Evolutionary conservation across 2,329 filamentous ascomycete species (phyloP).

Genomic region (Paradendryphiella salina): DNA sequence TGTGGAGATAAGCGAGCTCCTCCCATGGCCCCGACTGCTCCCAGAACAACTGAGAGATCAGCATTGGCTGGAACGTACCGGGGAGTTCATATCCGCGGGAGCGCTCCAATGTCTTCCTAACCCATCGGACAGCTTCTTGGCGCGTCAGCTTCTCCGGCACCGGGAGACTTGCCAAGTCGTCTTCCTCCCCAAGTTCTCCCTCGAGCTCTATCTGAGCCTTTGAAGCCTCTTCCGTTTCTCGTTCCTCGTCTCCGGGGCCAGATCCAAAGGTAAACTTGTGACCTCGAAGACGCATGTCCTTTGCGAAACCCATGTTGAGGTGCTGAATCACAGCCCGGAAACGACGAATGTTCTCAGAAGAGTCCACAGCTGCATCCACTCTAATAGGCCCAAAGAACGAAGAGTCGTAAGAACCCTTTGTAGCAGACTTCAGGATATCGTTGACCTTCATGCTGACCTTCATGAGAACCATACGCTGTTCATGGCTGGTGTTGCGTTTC

Average conservation of each 20-base stretch:
- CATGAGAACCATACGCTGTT: slow-evolving; percentile 57
- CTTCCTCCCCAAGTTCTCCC: slow-evolving; percentile 20
- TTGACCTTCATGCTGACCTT: slow-evolving; percentile 53
- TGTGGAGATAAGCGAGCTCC: slow-evolving; percentile 43
- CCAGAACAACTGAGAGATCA: slow-evolving; percentile 63
- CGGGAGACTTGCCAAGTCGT: slow-evolving; percentile 4
- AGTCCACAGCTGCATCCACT: slow-evolving; percentile 21
- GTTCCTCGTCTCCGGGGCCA: slow-evolving; percentile 20
- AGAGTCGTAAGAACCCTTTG: slow-evolving; percentile 58
- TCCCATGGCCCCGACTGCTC: slow-evolving; percentile 63
- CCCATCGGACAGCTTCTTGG: slow-evolving; percentile 48
- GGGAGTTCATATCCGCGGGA: slow-evolving; percentile 61
- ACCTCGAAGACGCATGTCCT: slow-evolving; percentile 50
- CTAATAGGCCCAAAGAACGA: slow-evolving; percentile 53
- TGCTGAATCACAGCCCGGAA: slow-evolving; percentile 61
- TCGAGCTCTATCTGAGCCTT: slow-evolving; percentile 4
- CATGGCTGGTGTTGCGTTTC: slow-evolving; percentile 49
- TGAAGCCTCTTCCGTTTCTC: not conserved
- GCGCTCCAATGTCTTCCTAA: slow-evolving; percentile 47
- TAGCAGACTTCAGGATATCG: slow-evolving; percentile 51
- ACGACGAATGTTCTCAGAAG: slow-evolving; percentile 47
- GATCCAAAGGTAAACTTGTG: slow-evolving; percentile 45
- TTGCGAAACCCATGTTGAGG: slow-evolving; percentile 53
- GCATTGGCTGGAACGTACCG: slow-evolving; percentile 62
- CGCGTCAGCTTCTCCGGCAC: slow-evolving; percentile 34